Base-by-base conservation (phyloP, 2,329 filamentous ascomycete species). In the Colletotrichum melonis region DNA sequence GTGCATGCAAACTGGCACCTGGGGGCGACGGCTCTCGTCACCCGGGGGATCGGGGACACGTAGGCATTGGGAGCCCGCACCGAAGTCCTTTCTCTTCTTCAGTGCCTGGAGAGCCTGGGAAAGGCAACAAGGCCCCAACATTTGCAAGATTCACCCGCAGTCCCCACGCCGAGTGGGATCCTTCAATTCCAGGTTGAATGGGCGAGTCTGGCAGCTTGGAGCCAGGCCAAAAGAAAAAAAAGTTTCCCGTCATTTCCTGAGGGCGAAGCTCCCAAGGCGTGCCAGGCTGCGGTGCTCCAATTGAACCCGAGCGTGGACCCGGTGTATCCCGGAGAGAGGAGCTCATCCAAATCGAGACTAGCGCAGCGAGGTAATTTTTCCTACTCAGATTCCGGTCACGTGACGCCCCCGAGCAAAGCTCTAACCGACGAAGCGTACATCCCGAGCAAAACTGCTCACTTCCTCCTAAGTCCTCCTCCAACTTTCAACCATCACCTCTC, bases 401-500 rank as follows among this genome's bases (percentile, higher is more conserved):
- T 85, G 83, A 84, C 1, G 24, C 16, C 75, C 60, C 55, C 57
- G 63, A 76, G 78, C 79, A 84, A 85, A 84, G 83, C 83, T 85
- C 83, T 84, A 83, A 80, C 83, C 81, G 82, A 84, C 80, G 79
- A 84, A 82, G 82, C 82, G 78, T 81, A 78, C 77, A 78, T 82
- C 80, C 82, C 82, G 81, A 84, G 83, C 84, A 86, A 85, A 85
- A 84, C 84, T 86, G 83, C 84, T 86, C 84, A 84, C 79, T 76
- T 83, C 82, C 82, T 82, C 82, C 84, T 85, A 83, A 85, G 82
- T 85, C 85, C 84, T 86, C 82, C 82, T 83, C 83, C 84, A 84
- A 82, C 42, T 79, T 81, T 82, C 83, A 82, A 84, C 83, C 86
- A 87, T 86, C 85, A 85, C 79, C 85, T 87, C 87, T 88, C 87